Evolutionary conservation across 495 filamentous ascomycete genomes (phyloP), one percentile per base, ranked within the genome.

Genomic region (Hamigera avellanea): DNA sequence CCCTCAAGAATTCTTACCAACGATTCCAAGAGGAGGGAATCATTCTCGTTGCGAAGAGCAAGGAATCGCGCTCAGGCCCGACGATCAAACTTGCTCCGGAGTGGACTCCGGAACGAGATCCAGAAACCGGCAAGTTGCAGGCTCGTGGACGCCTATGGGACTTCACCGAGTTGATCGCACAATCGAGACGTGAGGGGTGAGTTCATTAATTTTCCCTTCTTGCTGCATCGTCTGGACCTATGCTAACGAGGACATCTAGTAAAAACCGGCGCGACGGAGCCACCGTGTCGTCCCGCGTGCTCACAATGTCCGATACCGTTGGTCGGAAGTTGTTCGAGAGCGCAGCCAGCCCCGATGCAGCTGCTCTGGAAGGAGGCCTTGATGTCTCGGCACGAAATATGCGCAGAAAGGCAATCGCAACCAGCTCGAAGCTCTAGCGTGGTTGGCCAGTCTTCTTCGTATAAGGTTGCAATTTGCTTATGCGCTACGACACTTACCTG

Each of bases 221-320:
- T 25, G 3, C 14, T 33, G 7, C 17, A 16, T 30, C 12, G 14
- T 12, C 28, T 30, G 28, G n/a, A 30, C n/a, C n/a, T 9, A 15
- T 21, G 19, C 34, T 42, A 41, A 45, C 31, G 19, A 35, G 15
- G 17, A 37, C 15, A 15, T 17, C 28, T 32, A 69, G 65, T 5
- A 96, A 95, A 74, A 95, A 95, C 58, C 61, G 91, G 10, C 70
- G 91, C 17, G 91, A 98, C 56, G 87, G 87, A 10, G 81, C 81
- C 1, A 94, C 87, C 1, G 88, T 98, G 14, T 79, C 76, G 33
- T 84, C 74, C 0, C 66, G 91, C n/a, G 87, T 98, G 1, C 49
- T 98, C 18, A 55, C 55, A 33, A 69, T 93, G 45, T 78, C 80
- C n/a, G 83, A 87, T 37, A 32, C 48, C 6, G 66, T 80, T 19